phyloP scores from a whole-genome alignment of 441 rosid genomes.

The Aquilaria agallochum region DNA sequence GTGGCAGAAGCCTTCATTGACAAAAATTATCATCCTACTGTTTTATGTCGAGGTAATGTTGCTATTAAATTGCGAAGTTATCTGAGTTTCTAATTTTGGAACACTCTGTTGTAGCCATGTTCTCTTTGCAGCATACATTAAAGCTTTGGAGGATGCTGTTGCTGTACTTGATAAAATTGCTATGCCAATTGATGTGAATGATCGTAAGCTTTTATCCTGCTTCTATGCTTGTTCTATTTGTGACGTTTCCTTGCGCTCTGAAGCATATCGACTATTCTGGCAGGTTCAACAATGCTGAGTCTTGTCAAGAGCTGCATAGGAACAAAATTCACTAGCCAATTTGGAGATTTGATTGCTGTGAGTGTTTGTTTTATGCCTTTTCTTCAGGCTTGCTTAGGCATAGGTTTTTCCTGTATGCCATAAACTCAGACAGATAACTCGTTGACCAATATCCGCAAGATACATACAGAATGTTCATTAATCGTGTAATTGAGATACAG shows the following conservation, averaged over 20 bases:
- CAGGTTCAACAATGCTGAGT: conserved; percentile 75
- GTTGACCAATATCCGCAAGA: no score
- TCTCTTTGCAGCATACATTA: conserved; percentile 68
- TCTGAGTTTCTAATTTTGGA: not conserved
- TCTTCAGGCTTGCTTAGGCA: not conserved
- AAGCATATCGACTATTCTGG: conserved; percentile 2
- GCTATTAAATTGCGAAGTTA: not conserved
- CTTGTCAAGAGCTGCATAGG: conserved; percentile 91
- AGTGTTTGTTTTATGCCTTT: conserved; percentile 25
- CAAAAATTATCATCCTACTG: conserved; percentile 91
- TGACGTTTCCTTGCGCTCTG: not conserved
- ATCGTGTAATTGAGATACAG: no score
- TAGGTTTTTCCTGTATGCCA: no score
- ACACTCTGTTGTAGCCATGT: not conserved
- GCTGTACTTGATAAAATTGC: conserved; percentile 90
- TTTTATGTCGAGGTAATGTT: conserved; percentile 75
- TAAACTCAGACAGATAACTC: no score
- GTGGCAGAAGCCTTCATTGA: conserved; percentile 92
- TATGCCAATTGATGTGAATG: conserved; percentile 68
- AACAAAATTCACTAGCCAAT: conserved; percentile 93
- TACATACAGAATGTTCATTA: no score
- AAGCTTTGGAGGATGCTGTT: conserved; percentile 91
- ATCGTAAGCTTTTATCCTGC: conserved; percentile 50
- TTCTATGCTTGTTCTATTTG: not conserved
- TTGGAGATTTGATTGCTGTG: conserved; percentile 93